A percentile compares a stretch with the other conserved stretches of the same genome.
phyloP scores from a whole-genome alignment of 2,329 filamentous ascomycete species.

The Proliferodiscus dingleyae region DNA sequence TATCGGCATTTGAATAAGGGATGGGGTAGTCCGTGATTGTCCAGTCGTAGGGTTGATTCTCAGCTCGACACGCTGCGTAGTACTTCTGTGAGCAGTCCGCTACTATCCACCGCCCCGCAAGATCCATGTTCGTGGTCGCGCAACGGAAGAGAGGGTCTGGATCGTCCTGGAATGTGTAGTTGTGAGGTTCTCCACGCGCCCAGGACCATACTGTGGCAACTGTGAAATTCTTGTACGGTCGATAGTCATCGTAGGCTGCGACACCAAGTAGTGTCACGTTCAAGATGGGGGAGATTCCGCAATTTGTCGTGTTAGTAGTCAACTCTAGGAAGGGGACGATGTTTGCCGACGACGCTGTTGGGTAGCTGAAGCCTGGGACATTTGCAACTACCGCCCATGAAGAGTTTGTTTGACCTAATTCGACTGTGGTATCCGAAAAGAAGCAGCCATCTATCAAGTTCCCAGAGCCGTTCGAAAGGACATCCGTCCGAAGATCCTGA shows the following conservation, averaged over 20 bases:
- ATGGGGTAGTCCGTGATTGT: conserved; percentile 39
- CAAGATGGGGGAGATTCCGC: conserved; percentile 38
- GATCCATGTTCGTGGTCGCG: conserved; percentile 43
- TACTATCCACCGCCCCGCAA: conserved; percentile 52
- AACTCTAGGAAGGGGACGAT: conserved; percentile 32
- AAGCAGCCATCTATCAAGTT: conserved; percentile 49
- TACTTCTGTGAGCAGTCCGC: conserved; percentile 48
- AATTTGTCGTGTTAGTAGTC: conserved; percentile 41
- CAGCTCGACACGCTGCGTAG: conserved; percentile 52
- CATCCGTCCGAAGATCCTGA: conserved; percentile 29
- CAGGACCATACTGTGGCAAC: conserved; percentile 54
- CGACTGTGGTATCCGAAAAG: conserved; percentile 38
- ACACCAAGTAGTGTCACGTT: not conserved
- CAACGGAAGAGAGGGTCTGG: conserved; percentile 44
- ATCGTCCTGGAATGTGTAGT: conserved; percentile 34
- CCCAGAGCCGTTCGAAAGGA: conserved; percentile 35
- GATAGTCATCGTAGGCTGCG: conserved; percentile 39
- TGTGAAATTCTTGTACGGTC: conserved; percentile 46
- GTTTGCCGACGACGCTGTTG: conserved; percentile 26
- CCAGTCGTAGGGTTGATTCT: conserved; percentile 53
- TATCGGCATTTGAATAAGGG: conserved; percentile 39
- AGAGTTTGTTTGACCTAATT: conserved; percentile 42
- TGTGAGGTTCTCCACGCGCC: conserved; percentile 50
- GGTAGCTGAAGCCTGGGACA: conserved; percentile 28
- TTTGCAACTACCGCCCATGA: conserved; percentile 45